Conservation (phyloP, 257 asterid genomes). For the Vinca minor region DNA sequence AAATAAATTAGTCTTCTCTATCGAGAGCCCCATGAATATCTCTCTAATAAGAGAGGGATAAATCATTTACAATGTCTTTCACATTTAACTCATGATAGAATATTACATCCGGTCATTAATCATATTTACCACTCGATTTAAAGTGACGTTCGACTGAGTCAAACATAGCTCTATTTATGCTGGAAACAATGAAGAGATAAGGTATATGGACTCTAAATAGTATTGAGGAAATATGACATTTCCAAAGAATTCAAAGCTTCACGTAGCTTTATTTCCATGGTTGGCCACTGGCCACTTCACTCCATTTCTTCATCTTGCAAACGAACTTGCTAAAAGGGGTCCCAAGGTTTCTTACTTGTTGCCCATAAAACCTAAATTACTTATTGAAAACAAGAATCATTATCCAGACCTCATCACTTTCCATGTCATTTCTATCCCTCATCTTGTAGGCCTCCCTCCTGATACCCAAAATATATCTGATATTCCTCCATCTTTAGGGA, state of each 20-base stretch:
- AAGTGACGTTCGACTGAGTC: no score
- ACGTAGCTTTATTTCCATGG: slow-evolving; percentile 49
- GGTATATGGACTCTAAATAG: no score
- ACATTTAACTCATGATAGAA: no score
- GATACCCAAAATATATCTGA: slow-evolving; percentile 45
- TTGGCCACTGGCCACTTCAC: slow-evolving; percentile 49
- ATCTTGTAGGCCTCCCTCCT: slow-evolving; percentile 40
- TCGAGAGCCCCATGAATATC: no score
- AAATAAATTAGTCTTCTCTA: no score
- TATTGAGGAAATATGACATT: neutral
- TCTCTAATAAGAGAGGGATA: no score
- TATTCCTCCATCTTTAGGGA: slow-evolving; percentile 8
- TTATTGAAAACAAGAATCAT: slow-evolving; percentile 23
- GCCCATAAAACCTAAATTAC: slow-evolving; percentile 22
- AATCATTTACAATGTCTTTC: no score
- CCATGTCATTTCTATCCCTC: slow-evolving; percentile 35
- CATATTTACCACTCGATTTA: no score
- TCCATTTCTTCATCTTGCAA: slow-evolving; percentile 33
- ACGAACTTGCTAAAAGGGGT: slow-evolving; percentile 45
- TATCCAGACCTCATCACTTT: slow-evolving; percentile 30
- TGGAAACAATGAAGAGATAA: no score
- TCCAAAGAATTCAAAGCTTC: neutral
- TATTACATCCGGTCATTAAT: no score
- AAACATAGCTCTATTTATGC: no score
- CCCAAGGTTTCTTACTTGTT: slow-evolving; percentile 30